These are phyloP conservation scores for Fraxinus velutina DNA, from an alignment of 305 asterid genomes.

Conservation along the genomic window DNA sequence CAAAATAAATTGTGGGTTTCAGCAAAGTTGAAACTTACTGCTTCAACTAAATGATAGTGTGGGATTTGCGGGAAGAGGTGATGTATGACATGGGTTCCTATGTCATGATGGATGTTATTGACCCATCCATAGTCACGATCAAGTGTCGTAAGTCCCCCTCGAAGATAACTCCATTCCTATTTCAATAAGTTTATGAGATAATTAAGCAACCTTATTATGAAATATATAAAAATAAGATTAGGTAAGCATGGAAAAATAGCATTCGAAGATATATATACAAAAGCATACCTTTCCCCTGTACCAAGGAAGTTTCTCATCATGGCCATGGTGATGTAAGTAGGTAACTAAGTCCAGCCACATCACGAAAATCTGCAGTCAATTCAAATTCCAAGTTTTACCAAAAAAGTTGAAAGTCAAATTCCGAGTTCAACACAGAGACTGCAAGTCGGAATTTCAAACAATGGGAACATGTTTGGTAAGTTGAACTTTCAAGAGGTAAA, in stretches of 20 bases:
- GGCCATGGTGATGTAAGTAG: constrained; percentile 93
- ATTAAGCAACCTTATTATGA: not conserved
- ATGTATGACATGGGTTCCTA: constrained; percentile 81
- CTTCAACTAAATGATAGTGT: constrained; percentile 73
- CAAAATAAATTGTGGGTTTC: not conserved
- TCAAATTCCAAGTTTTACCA: constrained; percentile 34
- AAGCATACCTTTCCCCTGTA: constrained; percentile 77
- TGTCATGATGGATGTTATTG: constrained; percentile 83
- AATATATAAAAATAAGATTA: not conserved
- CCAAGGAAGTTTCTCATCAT: constrained; percentile 86
- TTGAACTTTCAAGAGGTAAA: not conserved
- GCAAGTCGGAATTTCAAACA: not conserved
- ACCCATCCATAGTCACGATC: constrained; percentile 84
- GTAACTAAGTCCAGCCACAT: constrained; percentile 86
- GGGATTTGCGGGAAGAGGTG: constrained; percentile 93
- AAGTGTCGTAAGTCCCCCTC: constrained; percentile 78
- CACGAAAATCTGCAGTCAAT: constrained; percentile 56
- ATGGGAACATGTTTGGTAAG: not conserved
- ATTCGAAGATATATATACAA: not conserved
- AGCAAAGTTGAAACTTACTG: constrained; percentile 37
- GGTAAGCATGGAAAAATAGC: not conserved
- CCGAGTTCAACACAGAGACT: not conserved
- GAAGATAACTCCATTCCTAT: constrained; percentile 87
- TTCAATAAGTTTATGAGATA: not conserved
- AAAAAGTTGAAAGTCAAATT: constrained; percentile 2